Conservation (phyloP, 441 rosid species). For the Adansonia grandidieri region DNA sequence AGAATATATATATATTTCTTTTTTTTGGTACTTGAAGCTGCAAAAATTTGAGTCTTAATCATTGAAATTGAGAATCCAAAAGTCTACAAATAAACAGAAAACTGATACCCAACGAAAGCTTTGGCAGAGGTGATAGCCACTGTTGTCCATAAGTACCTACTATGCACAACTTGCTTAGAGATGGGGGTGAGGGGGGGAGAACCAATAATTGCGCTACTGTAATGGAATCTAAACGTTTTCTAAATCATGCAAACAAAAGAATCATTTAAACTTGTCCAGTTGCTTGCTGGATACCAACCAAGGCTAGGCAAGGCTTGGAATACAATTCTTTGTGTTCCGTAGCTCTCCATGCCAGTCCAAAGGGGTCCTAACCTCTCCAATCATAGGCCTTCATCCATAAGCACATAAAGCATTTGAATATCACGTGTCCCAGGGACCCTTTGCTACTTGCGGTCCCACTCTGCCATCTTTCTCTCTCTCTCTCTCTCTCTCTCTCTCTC, state of each 20-base stretch:
- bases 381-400: constrained; percentile 49
- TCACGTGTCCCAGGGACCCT: constrained; percentile 62
- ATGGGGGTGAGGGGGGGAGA: neutral
- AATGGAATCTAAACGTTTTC: constrained; percentile 20
- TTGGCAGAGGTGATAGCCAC: neutral
- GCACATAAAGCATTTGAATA: constrained; percentile 30
- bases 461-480: neutral
- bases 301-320: constrained; percentile 24
- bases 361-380: constrained; percentile 59
- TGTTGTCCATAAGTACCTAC: constrained; percentile 21
- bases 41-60: neutral
- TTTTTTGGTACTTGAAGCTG: neutral
- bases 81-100: neutral
- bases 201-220: constrained; percentile 37
- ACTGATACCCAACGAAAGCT: neutral
- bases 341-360: constrained; percentile 9
- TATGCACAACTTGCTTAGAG: constrained; percentile 35
- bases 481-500: too few relatives aligned
- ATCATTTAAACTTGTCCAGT: constrained; percentile 42
- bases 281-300: constrained; percentile 43
- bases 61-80: neutral
- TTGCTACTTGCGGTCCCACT: constrained; percentile 30
- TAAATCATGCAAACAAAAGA: constrained; percentile 48
- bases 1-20: neutral
- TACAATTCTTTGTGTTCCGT: constrained; percentile 22